Evolutionary conservation across 208 protist genomes (phyloP).

Genomic region (Zelonia costaricensis): DNA sequence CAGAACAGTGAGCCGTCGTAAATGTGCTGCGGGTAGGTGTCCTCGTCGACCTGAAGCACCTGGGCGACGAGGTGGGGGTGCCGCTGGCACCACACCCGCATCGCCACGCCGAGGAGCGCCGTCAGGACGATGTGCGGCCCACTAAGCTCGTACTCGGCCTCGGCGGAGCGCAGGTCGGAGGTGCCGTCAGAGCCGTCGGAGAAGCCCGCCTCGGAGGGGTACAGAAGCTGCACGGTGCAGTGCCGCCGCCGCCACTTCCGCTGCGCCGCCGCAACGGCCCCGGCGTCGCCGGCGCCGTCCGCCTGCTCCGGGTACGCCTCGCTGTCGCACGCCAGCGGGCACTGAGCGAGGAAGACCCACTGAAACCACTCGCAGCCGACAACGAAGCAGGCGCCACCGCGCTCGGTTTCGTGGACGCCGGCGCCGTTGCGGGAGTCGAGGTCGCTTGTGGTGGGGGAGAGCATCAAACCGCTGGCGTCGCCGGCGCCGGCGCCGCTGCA

Average conservation of each 20-base stretch:
- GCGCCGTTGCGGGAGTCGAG: neutral
- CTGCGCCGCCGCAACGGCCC: neutral
- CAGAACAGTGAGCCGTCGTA: constrained; percentile 31
- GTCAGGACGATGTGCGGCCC: constrained; percentile 30
- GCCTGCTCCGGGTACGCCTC: constrained; percentile 18
- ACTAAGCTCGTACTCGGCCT: constrained; percentile 37
- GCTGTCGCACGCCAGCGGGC: constrained; percentile 26
- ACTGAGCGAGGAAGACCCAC: constrained; percentile 33
- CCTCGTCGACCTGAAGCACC: constrained; percentile 29
- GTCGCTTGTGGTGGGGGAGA: neutral
- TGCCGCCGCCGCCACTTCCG: constrained; percentile 34
- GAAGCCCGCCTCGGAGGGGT: constrained; percentile 23
- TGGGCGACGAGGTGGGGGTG: constrained; percentile 34
- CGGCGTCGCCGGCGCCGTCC: neutral
- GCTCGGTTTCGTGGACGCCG: neutral
- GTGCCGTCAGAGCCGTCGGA: constrained; percentile 13
- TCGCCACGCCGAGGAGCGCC: constrained; percentile 33
- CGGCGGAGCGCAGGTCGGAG: constrained; percentile 22
- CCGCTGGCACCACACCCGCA: constrained; percentile 29
- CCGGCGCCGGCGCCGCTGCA: constrained; percentile 10
- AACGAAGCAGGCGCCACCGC: constrained; percentile 16
- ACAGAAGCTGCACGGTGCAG: constrained; percentile 36
- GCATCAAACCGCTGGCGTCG: neutral
- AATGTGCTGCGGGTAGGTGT: constrained; percentile 17
- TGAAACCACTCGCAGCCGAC: constrained; percentile 45